Base-by-base conservation (phyloP, 306 rosid genomes). In the Trifolium subterraneum region DNA sequence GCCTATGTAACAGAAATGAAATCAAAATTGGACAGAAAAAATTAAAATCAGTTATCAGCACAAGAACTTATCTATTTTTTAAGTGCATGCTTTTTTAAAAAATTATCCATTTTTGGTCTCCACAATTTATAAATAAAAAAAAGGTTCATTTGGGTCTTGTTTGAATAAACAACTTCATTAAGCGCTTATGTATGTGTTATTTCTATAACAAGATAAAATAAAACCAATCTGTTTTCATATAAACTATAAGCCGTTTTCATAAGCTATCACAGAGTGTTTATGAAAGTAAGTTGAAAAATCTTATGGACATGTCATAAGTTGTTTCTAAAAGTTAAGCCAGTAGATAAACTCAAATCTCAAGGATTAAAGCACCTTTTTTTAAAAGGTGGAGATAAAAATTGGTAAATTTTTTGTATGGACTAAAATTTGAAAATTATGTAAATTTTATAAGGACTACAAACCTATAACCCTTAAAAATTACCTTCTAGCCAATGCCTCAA, bases 401-500 rank as follows among this genome's bases (percentile, higher is more conserved):
- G 33, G 6, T 29, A 3, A 29, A 3, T 0, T 29, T 29, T 29
- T 29, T 29, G 33, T 4, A 29, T 29, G 33, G 33, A 29, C 5
- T 29, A 29, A 29, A 29, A 29, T 29, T 29, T 29, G 33, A 29
- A 29, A 29, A 29, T 29, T 29, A 5, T 29, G 33, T 1, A 29
- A 29, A 29, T 29, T 29, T 29, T 29, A 4, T 29, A 29, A 29
- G 33, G 33, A 29, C 33, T 29, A 29, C 33, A 29, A 29, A 29
- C 33, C 33, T 29, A 29, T 29, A 29, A 29, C 7, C 33, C 39
- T 48, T 48, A 48, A 48, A 42, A 56, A 73, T 61, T 66, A 92
- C 99, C 99, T 95, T 76, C 99, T 88, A 59, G 99, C 97, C 80
- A 92, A 73, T 20, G 92, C 98, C 36, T 90, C 89, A 3, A 95